Base-by-base conservation (phyloP, 1,284 basidiomycete genomes). In the Austroboletus niveus region DNA sequence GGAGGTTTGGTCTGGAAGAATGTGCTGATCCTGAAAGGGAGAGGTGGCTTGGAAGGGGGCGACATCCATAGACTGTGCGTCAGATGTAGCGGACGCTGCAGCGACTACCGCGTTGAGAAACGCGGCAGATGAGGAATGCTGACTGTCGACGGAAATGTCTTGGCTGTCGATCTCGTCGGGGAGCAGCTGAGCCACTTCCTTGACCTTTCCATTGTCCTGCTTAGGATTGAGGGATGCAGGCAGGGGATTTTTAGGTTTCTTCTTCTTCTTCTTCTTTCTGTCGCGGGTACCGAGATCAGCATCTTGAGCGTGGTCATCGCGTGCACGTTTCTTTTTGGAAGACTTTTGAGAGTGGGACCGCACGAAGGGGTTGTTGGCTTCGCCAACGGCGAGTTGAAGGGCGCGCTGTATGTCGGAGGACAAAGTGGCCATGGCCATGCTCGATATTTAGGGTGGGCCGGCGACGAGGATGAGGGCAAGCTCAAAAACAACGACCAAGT, bases 101-200 rank as follows among this genome's bases (percentile, higher is more conserved):
- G 78, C 77, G 24, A 79, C 74, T n/a, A 82, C 75, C 1, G 80
- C 80, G 49, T 80, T 82, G 29, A 87, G 68, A 43, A 87, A 77
- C n/a, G 81, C 82, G 22, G 77, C 71, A 5, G 76, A 72, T 42
- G 75, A 72, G 24, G 71, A 59, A 48, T 72, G 68, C n/a, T 70
- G 67, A 34, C 68, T 65, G 36, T 63, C 61, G 29, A 54, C 68
- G 38, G 67, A 64, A 36, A 67, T 61, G 45, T 63, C 55, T 43
- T 70, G 58, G 24, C 68, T 62, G 22, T 59, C 54, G 45, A 56
- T 45, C 47, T 55, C 55, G 14, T 10, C 11, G 1, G 58, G 29
- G 17, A 53, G 49, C 1, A 39, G 8, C 11, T 53, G 39, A 2
- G 48, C 22, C 8, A 41, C 20, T 44, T 76, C 76, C 43, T 70